A percentile compares a stretch with the other conserved stretches of the same genome.
Conservation (phyloP, 352 stramenopile genomes). For the Globisporangium spiculum region DNA sequence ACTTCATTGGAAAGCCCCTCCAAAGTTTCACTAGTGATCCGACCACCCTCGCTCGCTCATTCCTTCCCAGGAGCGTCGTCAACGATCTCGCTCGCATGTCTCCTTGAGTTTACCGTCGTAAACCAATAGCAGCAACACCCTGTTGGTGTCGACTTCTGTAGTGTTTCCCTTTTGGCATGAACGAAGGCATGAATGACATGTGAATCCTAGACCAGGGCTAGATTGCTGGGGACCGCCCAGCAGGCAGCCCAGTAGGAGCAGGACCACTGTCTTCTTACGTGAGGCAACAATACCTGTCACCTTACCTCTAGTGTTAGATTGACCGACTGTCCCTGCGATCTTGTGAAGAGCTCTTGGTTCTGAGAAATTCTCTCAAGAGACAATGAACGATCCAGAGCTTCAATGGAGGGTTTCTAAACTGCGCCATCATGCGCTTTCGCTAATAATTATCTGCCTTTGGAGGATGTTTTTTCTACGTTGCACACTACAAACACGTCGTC, state of each 20-base stretch:
- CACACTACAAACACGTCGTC: not conserved
- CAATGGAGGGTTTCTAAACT: not conserved
- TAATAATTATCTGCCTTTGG: not conserved
- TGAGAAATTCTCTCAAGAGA: not conserved
- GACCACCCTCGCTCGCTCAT: not conserved
- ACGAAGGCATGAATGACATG: too few relatives aligned
- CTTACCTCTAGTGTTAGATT: not conserved
- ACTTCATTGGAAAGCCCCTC: not conserved
- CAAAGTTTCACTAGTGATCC: not conserved
- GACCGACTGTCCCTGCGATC: not conserved
- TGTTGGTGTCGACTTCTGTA: not conserved
- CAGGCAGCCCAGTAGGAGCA: not conserved
- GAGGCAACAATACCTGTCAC: not conserved
- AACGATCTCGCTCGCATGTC: not conserved
- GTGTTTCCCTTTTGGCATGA: not conserved
- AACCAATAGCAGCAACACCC: not conserved
- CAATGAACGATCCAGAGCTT: not conserved
- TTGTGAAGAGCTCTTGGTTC: not conserved
- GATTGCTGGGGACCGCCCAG: not conserved
- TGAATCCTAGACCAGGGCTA: not conserved
- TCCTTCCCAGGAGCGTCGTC: not conserved
- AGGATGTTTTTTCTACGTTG: not conserved
- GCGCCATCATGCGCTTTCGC: not conserved
- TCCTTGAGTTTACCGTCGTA: not conserved
- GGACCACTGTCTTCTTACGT: not conserved